phyloP scores from a whole-genome alignment of 2,329 filamentous ascomycete genomes.

The Erysiphe pulchra region DNA sequence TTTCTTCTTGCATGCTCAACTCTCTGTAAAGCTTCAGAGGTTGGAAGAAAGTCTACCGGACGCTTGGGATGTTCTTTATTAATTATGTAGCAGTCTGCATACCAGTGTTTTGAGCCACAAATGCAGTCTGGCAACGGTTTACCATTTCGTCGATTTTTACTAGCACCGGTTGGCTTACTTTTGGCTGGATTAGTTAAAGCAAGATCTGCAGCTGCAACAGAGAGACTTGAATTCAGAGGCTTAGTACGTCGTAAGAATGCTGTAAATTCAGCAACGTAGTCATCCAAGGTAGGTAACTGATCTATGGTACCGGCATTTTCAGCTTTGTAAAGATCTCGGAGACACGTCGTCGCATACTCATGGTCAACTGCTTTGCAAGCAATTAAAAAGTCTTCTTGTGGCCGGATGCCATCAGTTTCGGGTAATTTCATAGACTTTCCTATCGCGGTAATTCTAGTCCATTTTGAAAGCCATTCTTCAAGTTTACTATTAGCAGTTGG shows the following conservation, averaged over 20 bases:
- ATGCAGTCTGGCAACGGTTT: neutral
- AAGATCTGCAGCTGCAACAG: neutral
- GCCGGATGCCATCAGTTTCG: neutral
- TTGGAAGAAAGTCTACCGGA: neutral
- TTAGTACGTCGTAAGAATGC: constrained; percentile 1
- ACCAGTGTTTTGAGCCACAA: neutral
- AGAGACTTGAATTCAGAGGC: neutral
- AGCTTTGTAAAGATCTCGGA: neutral
- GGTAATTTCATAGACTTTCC: neutral
- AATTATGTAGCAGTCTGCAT: neutral
- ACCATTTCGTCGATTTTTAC: neutral
- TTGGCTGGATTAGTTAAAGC: neutral
- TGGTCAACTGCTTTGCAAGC: neutral
- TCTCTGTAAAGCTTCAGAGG: neutral
- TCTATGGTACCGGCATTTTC: neutral
- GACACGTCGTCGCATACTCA: neutral
- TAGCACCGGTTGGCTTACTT: neutral
- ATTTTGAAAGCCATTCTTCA: neutral
- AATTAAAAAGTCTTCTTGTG: neutral
- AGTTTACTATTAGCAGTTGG: neutral
- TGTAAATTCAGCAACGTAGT: neutral
- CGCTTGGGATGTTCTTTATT: neutral
- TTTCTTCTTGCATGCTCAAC: neutral
- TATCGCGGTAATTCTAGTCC: neutral
- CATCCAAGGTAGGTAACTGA: neutral